Percentiles rank a stretch among this genome's conserved stretches.
Conservation (phyloP, 441 rosid genomes). For the Pelargonium fulgidum region DNA sequence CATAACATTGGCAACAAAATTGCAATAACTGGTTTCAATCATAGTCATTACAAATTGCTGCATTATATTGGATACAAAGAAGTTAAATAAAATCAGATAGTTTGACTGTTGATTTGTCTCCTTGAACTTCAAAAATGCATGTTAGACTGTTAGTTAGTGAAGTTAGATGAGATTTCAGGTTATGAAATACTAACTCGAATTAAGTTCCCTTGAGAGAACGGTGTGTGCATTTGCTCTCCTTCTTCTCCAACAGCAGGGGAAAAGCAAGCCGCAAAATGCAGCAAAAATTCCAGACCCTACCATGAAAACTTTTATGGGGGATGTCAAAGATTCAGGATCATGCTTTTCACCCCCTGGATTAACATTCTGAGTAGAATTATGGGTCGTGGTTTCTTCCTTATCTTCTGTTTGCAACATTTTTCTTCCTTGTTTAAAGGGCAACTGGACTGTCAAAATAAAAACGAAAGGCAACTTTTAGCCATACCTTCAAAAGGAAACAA, state of each 20-base stretch:
- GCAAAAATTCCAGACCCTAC: constrained; percentile 49
- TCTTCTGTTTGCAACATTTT: constrained; percentile 40
- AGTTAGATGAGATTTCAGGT: background rate
- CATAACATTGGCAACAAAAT: constrained; percentile 5
- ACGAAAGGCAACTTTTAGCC: background rate
- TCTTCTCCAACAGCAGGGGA: constrained; percentile 63
- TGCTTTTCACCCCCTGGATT: constrained; percentile 21
- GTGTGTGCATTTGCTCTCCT: constrained; percentile 52
- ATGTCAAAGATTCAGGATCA: constrained; percentile 19
- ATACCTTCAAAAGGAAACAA: background rate
- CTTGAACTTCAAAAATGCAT: background rate
- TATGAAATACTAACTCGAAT: constrained; percentile 47
- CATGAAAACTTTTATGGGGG: constrained; percentile 31
- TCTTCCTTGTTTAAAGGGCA: constrained; percentile 38
- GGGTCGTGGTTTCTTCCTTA: constrained; percentile 17
- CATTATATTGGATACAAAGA: too few relatives aligned
- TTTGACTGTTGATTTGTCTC: background rate
- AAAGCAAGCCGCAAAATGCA: constrained; percentile 46
- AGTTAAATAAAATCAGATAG: background rate
- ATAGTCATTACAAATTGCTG: too few relatives aligned
- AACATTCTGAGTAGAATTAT: constrained; percentile 10
- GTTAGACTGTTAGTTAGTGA: background rate
- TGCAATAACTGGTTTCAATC: constrained; percentile 1
- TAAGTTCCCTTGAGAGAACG: constrained; percentile 51
- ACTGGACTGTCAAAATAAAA: constrained; percentile 28